A percentile compares a stretch with the other conserved stretches of the same genome.
phyloP scores from a whole-genome alignment of 305 asterid species.

The Fraxinus ornus region DNA sequence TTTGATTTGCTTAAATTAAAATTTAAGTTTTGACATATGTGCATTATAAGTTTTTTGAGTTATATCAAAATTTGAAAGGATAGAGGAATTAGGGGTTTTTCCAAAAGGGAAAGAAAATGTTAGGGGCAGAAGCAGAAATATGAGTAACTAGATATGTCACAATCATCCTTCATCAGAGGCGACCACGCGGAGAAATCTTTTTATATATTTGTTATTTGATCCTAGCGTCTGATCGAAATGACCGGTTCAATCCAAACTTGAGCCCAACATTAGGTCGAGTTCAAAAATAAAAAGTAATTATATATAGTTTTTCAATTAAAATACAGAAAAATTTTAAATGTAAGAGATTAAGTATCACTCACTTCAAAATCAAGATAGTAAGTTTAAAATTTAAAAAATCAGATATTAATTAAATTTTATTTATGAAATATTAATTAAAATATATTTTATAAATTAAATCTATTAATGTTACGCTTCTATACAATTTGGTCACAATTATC shows the following conservation, averaged over 20 bases:
- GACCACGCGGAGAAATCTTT: conserved; percentile 54
- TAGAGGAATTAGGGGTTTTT: background rate
- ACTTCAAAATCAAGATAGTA: too few relatives aligned
- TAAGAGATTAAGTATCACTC: too few relatives aligned
- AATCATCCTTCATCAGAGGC: conserved; percentile 51
- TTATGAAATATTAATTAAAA: too few relatives aligned
- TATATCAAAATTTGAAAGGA: background rate
- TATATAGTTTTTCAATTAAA: background rate
- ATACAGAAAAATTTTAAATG: too few relatives aligned
- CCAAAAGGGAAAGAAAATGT: background rate
- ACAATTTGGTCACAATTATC: too few relatives aligned
- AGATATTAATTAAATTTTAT: too few relatives aligned
- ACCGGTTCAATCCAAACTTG: conserved; percentile 34
- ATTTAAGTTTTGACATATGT: background rate
- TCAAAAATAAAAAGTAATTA: too few relatives aligned
- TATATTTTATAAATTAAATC: too few relatives aligned
- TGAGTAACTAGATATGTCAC: conserved; percentile 28
- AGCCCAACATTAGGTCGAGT: conserved; percentile 32
- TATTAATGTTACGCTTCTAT: too few relatives aligned
- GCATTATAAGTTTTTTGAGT: background rate
- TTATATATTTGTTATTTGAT: conserved; percentile 27
- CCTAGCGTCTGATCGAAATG: conserved; percentile 21
- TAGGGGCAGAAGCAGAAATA: conserved; percentile 18
- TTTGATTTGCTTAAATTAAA: background rate
- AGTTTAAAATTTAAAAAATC: too few relatives aligned